These are phyloP conservation scores for Raphanus sativus DNA, from an alignment of 345 rosid genomes.

Conservation along the genomic window DNA sequence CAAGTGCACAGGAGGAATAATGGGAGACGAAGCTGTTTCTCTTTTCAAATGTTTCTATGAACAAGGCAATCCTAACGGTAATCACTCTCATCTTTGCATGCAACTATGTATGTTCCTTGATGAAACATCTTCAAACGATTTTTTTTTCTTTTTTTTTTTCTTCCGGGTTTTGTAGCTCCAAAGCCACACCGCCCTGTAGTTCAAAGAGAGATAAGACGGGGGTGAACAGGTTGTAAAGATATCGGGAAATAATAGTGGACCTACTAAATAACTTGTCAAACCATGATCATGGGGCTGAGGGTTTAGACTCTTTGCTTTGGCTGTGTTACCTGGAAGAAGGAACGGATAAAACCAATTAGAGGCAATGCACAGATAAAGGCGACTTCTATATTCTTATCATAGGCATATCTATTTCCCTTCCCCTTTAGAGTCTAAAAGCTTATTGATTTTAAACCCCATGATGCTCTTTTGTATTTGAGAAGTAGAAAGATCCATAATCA, in stretches of 20 bases:
- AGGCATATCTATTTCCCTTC: too few relatives aligned
- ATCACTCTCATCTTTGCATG: slow-evolving; percentile 8
- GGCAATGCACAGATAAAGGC: too few relatives aligned
- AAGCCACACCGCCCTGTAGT: slow-evolving; percentile 51
- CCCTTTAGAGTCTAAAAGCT: too few relatives aligned
- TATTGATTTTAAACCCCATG: too few relatives aligned
- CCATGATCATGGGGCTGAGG: not conserved
- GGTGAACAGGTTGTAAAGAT: not conserved
- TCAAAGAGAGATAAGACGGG: slow-evolving; percentile 15
- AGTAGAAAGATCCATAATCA: too few relatives aligned
- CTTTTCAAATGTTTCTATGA: slow-evolving; percentile 73
- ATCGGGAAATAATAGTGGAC: too few relatives aligned
- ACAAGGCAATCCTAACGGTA: slow-evolving; percentile 89
- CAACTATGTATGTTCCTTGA: not conserved
- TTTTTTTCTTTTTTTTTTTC: not conserved
- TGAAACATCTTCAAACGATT: not conserved
- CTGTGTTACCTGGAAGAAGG: too few relatives aligned
- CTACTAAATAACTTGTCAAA: too few relatives aligned
- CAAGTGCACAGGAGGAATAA: slow-evolving; percentile 63
- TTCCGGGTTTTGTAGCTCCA: slow-evolving; percentile 40
- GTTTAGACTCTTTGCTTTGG: not conserved
- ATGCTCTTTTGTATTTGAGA: too few relatives aligned
- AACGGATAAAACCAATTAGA: too few relatives aligned
- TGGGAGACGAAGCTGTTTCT: slow-evolving; percentile 70
- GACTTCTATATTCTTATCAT: too few relatives aligned